These are phyloP conservation scores for Phytophthora hibernalis DNA, from an alignment of 352 stramenopile species.

Conservation along the genomic window DNA sequence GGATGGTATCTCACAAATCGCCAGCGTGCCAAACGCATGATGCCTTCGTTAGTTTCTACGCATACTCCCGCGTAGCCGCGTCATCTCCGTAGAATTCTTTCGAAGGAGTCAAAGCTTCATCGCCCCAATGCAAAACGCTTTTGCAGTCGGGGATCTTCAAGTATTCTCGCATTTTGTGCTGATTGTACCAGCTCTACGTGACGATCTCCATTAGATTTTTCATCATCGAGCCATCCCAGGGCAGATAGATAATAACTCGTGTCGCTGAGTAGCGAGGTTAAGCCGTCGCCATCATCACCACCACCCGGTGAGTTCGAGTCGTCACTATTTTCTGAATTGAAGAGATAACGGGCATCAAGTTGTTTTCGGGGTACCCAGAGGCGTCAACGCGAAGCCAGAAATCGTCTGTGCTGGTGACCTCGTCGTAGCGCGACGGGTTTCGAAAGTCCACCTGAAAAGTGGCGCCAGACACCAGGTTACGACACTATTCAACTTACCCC, in stretches of 20 bases:
- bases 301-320: conserved; percentile 12
- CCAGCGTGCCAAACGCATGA: conserved; percentile 65
- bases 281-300: conserved; percentile 27
- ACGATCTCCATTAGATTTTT: conserved; percentile 5
- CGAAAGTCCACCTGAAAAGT: conserved; percentile 53
- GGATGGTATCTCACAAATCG: conserved; percentile 38
- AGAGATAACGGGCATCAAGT: conserved; percentile 6
- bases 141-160: background rate
- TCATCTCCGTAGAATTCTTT: conserved; percentile 68
- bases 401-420: conserved; percentile 50
- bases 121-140: conserved; percentile 52
- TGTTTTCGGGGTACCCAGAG: conserved; percentile 13
- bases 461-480: background rate
- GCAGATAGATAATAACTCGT: conserved; percentile 65
- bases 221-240: conserved; percentile 53
- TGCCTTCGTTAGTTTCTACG: conserved; percentile 66
- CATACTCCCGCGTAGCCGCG: conserved; percentile 62
- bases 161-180: background rate
- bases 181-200: background rate
- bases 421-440: conserved; percentile 51
- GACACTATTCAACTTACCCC: background rate
- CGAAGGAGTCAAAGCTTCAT: conserved; percentile 62
- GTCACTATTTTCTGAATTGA: conserved; percentile 1
- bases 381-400: conserved; percentile 68
- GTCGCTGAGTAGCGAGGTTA: conserved; percentile 56